phyloP scores from a whole-genome alignment of 2,329 filamentous ascomycete species.

The Arthrobotrys sphaeroides region DNA sequence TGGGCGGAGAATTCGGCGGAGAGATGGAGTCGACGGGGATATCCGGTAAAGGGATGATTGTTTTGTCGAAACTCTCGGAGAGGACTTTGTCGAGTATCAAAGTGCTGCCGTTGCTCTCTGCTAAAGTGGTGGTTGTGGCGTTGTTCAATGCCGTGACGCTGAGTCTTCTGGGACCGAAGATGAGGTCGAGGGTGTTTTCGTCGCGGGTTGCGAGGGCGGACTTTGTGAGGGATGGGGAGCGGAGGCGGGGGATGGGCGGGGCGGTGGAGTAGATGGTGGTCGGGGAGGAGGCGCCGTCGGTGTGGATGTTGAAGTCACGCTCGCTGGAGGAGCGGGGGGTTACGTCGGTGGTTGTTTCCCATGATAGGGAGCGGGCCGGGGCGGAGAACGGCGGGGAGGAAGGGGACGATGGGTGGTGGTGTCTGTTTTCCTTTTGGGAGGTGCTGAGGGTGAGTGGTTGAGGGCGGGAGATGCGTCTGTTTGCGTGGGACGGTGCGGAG shows the following conservation, averaged over 20 bases:
- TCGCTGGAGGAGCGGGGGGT: slow-evolving; percentile 47
- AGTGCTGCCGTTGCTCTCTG: slow-evolving; percentile 28
- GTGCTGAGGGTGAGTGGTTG: slow-evolving; percentile 25
- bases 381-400: slow-evolving; percentile 33
- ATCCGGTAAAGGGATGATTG: slow-evolving; percentile 2
- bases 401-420: slow-evolving; percentile 17
- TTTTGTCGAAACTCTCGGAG: slow-evolving; percentile 3
- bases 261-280: slow-evolving; percentile 48
- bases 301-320: slow-evolving; percentile 43
- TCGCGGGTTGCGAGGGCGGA: slow-evolving; percentile 33
- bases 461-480: slow-evolving; percentile 37
- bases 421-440: background rate
- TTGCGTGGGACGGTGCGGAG: slow-evolving; percentile 14
- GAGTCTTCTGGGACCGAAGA: slow-evolving; percentile 23
- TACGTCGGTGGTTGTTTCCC: slow-evolving; percentile 38
- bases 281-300: slow-evolving; percentile 45
- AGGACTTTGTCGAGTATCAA: slow-evolving; percentile 31
- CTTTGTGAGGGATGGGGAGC: slow-evolving; percentile 43
- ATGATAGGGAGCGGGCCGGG: slow-evolving; percentile 38
- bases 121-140: background rate
- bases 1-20: background rate
- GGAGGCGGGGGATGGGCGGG: slow-evolving; percentile 27
- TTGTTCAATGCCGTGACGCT: slow-evolving; percentile 17
- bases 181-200: slow-evolving; percentile 26
- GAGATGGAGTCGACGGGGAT: slow-evolving; percentile 4